Conservation (phyloP, 805 yeast species). For the Hemisphaericaspora nanyangensis region DNA sequence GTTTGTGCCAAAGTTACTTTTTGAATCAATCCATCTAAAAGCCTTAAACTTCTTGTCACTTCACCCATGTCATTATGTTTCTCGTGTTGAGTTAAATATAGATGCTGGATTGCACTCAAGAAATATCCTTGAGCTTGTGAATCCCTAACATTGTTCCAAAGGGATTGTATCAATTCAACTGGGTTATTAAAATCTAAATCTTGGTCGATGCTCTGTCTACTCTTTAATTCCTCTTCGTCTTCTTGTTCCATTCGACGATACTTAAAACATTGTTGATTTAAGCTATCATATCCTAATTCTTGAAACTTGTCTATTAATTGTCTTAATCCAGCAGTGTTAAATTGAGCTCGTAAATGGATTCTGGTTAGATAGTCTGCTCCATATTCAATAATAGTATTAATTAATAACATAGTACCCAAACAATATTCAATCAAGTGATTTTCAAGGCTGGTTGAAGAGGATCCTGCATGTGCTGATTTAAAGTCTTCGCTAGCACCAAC, state of each 20-base stretch:
- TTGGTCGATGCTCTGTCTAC: conserved; percentile 28
- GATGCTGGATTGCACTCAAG: conserved; percentile 62
- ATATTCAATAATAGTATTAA: conserved; percentile 57
- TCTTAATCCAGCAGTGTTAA: conserved; percentile 55
- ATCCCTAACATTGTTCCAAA: conserved; percentile 55
- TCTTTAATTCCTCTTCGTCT: conserved; percentile 47
- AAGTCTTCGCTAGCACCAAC: conserved; percentile 91
- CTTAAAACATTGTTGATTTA: conserved; percentile 62
- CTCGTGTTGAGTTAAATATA: conserved; percentile 54
- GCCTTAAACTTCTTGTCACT: conserved; percentile 51
- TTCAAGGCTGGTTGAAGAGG: conserved; percentile 42
- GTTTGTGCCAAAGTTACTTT: conserved; percentile 54
- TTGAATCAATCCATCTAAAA: conserved; percentile 63
- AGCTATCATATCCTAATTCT: conserved; percentile 50
- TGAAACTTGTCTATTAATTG: conserved; percentile 50
- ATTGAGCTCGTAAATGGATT: conserved; percentile 54
- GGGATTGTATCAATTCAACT: conserved; percentile 56
- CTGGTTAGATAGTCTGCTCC: conserved; percentile 46
- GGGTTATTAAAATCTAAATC: conserved; percentile 68
- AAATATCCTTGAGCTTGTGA: conserved; percentile 58
- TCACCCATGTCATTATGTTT: conserved; percentile 41
- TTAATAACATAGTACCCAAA: conserved; percentile 62
- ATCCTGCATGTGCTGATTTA: conserved; percentile 38
- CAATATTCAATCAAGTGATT: conserved; percentile 67
- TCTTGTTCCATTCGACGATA: conserved; percentile 54